Base-by-base conservation (phyloP, 768 basidiomycete species). In the Lentinula edodes region DNA sequence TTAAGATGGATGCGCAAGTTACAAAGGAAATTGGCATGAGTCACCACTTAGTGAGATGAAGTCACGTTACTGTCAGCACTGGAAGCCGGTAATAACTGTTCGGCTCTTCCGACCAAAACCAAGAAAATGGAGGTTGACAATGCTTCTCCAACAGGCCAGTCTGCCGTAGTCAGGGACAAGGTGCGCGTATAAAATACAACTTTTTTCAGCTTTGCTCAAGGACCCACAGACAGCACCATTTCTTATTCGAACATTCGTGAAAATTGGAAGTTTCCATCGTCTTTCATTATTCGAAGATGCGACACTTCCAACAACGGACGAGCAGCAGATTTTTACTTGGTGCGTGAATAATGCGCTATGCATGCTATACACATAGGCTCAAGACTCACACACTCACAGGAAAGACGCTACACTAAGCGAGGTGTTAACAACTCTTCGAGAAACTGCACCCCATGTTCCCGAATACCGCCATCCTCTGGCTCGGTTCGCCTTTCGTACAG, bases 301-400 rank as follows among this genome's bases (percentile, higher is more conserved):
- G 0, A 80, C 83, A 2, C 77, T 89, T 3, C 91, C 91, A 6
- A 86, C 86, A 2, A 85, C 86, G 6, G 91, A 93, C 63, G 91
- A 93, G 68, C 87, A 90, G 52, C 90, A 92, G 68, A 73, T 93
- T 38, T 93, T 88, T 66, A 88, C 89, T 6, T 93, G 91, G 91
- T 89, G 67, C 23, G 78, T 63, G 15, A 35, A 13, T 20, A 20
- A 18, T 28, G 12, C 0, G 18, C 4, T n/a, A 42, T 28, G 9
- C 32, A 34, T 48, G 7, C 18, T 36, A 3, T 28, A 16, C 10
- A 18, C 5, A 9, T 15, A 3, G 16, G 4, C 51, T 39, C 58
- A 38, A 13, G 2, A 2, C 23, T 23, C 2, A 23, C 23, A 32
- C n/a, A 50, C 28, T 42, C 16, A 43, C 65, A 93, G 91, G 91